Conservation (phyloP, 345 rosid species). For the Arabis alpina region DNA sequence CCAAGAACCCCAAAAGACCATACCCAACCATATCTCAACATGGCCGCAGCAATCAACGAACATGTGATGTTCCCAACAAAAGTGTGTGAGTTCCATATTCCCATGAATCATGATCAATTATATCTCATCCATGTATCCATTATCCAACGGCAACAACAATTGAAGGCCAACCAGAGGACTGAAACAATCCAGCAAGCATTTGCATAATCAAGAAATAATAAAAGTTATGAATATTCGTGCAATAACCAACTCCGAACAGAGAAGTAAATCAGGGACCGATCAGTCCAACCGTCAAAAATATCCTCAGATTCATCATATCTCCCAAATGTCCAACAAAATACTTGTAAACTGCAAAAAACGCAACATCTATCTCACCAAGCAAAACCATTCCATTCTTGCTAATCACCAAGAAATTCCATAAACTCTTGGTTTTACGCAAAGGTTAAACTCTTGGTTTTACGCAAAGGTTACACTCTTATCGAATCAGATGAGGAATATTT, state of each 20-base stretch:
- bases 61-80: too few relatives aligned
- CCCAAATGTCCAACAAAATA: conserved; percentile 80
- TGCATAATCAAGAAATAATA: conserved; percentile 63
- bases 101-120: too few relatives aligned
- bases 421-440: conserved; percentile 30
- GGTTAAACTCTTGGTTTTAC: conserved; percentile 1
- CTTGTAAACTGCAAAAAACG: conserved; percentile 77
- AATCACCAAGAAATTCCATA: background rate
- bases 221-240: conserved; percentile 68
- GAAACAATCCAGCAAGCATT: conserved; percentile 79
- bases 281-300: conserved; percentile 70
- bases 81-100: too few relatives aligned
- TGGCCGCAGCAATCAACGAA: too few relatives aligned
- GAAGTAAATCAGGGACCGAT: conserved; percentile 72
- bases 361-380: conserved; percentile 75
- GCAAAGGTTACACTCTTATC: too few relatives aligned
- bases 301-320: conserved; percentile 72
- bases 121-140: too few relatives aligned
- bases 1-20: too few relatives aligned
- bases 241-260: conserved; percentile 70
- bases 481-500: too few relatives aligned
- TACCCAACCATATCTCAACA: too few relatives aligned
- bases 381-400: conserved; percentile 53
- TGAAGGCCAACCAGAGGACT: conserved; percentile 91
- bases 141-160: conserved; percentile 92